phyloP scores from a whole-genome alignment of 768 basidiomycete species.

The Panaeolus cyanescens region DNA sequence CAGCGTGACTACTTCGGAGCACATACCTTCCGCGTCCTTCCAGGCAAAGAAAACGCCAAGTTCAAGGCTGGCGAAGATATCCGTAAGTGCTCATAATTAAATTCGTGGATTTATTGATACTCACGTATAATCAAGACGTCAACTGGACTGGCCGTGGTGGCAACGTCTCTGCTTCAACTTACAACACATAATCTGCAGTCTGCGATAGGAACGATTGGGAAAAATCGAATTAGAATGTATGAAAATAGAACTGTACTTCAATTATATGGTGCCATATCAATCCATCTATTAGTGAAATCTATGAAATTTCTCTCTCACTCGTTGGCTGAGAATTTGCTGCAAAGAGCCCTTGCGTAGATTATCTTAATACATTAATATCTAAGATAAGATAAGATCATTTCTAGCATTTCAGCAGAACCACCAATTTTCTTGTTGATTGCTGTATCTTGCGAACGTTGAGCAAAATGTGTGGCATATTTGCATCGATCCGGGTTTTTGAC shows the following conservation, averaged over 20 bases:
- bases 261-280: conserved; percentile 1
- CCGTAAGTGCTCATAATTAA: conserved; percentile 54
- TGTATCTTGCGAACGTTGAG: not conserved
- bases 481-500: conserved; percentile 36
- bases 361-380: not conserved
- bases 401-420: not conserved
- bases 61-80: conserved; percentile 85
- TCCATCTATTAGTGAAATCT: conserved; percentile 1
- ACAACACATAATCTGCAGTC: conserved; percentile 49
- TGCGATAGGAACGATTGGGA: not conserved
- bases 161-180: conserved; percentile 87
- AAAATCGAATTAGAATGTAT: conserved; percentile 15
- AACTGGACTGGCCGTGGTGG: conserved; percentile 99
- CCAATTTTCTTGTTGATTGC: not conserved
- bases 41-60: conserved; percentile 86
- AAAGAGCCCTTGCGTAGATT: no score
- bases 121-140: conserved; percentile 64
- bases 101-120: not conserved
- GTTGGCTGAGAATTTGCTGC: no score
- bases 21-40: conserved; percentile 94
- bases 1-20: conserved; percentile 99
- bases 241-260: conserved; percentile 14
- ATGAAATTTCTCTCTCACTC: not conserved
- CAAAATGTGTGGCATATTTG: conserved; percentile 74
- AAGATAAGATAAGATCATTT: not conserved